These are phyloP conservation scores for Leccinum griseonigrum DNA, from an alignment of 1,284 basidiomycete genomes.

Conservation along the genomic window DNA sequence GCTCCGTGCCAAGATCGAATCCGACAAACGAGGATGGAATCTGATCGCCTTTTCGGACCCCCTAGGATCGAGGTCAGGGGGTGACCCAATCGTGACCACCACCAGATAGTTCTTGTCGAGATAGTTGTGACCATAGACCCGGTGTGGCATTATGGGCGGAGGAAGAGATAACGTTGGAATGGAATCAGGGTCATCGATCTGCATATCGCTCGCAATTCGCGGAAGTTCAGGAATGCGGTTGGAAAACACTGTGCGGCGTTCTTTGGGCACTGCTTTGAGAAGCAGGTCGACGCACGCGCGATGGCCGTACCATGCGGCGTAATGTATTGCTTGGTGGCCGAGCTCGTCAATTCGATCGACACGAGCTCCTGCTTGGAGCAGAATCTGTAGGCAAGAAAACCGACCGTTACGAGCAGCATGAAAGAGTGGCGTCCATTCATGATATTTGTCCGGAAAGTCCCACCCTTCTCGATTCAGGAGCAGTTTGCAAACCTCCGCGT, in stretches of 20 bases:
- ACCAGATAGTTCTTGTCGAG: conserved; percentile 88
- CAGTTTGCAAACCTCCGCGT: conserved; percentile 77
- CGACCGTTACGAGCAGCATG: conserved; percentile 94
- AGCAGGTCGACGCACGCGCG: conserved; percentile 75
- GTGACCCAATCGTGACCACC: conserved; percentile 83
- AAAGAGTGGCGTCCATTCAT: conserved; percentile 97
- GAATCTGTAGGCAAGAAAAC: conserved; percentile 69
- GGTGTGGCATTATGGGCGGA: conserved; percentile 96
- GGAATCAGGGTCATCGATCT: conserved; percentile 65
- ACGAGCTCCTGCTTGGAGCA: conserved; percentile 79
- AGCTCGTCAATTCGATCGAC: conserved; percentile 82
- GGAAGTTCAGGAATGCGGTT: conserved; percentile 12
- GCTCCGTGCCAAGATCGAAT: conserved; percentile 46
- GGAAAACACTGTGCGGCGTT: conserved; percentile 12
- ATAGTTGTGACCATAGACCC: conserved; percentile 89
- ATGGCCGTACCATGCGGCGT: conserved; percentile 98
- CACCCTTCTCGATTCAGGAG: conserved; percentile 78
- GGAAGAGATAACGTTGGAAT: conserved; percentile 95
- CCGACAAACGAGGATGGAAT: conserved; percentile 67
- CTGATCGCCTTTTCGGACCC: conserved; percentile 46
- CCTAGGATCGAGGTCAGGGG: conserved; percentile 39
- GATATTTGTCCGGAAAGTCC: conserved; percentile 93
- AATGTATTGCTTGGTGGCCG: conserved; percentile 85
- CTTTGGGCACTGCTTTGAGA: conserved; percentile 45
- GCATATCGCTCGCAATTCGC: conserved; percentile 25